These are phyloP conservation scores for Epichloe elymi DNA, from an alignment of 2,329 filamentous ascomycete genomes.

Conservation along the genomic window DNA sequence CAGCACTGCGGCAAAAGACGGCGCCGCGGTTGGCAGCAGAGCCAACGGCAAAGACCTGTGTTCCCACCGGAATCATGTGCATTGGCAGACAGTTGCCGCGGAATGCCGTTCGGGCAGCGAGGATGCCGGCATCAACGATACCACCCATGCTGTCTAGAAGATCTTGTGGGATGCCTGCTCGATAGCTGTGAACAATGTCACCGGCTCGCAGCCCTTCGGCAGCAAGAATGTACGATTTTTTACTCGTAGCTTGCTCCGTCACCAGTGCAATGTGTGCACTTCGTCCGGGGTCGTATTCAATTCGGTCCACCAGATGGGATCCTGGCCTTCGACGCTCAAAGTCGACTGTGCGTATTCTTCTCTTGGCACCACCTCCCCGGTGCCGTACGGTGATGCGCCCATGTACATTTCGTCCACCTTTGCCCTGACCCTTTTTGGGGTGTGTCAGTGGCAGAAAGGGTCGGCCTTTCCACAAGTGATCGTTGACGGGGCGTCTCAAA, in stretches of 20 bases:
- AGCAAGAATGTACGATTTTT: slow-evolving; percentile 86
- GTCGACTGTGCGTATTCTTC: slow-evolving; percentile 83
- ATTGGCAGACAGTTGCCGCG: slow-evolving; percentile 90
- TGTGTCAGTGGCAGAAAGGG: slow-evolving; percentile 74
- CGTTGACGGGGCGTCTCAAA: slow-evolving; percentile 83
- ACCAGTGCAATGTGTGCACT: slow-evolving; percentile 87
- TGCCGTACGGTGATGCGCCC: slow-evolving; percentile 83
- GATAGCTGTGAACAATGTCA: slow-evolving; percentile 85
- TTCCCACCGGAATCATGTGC: slow-evolving; percentile 93
- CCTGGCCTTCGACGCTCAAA: slow-evolving; percentile 70
- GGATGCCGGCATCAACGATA: slow-evolving; percentile 81
- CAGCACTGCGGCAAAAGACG: slow-evolving; percentile 89
- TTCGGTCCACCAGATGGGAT: slow-evolving; percentile 77
- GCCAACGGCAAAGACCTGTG: slow-evolving; percentile 80
- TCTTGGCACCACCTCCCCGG: slow-evolving; percentile 81
- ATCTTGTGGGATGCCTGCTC: slow-evolving; percentile 74
- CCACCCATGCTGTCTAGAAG: slow-evolving; percentile 88
- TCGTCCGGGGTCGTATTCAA: slow-evolving; percentile 90
- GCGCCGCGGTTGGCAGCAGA: slow-evolving; percentile 59
- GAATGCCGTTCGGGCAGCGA: slow-evolving; percentile 88
- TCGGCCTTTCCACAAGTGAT: slow-evolving; percentile 91
- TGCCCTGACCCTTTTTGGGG: slow-evolving; percentile 81
- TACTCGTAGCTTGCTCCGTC: slow-evolving; percentile 57
- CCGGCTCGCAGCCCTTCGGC: slow-evolving; percentile 86
- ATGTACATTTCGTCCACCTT: slow-evolving; percentile 82